Evolutionary conservation across 169 alveolate species (phyloP).

Genomic region (Plasmodium yoelii): DNA sequence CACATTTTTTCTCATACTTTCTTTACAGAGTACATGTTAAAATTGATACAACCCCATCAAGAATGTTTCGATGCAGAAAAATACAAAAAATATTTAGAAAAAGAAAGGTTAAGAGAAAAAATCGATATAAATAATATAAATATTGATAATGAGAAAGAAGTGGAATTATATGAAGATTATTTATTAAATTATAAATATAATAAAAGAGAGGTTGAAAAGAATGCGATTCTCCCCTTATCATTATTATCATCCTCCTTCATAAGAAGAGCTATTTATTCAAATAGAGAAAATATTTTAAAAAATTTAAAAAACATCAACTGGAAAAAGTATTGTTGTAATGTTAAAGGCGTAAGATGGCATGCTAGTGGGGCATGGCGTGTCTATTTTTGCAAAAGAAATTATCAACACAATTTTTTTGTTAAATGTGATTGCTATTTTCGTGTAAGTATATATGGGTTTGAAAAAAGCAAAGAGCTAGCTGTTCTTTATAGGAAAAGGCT

Average conservation of each 20-base stretch:
- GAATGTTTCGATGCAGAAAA: constrained; percentile 58
- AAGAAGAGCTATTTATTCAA: constrained; percentile 84
- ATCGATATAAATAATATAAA: constrained; percentile 61
- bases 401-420: constrained; percentile 90
- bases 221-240: constrained; percentile 85
- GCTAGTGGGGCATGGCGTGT: constrained; percentile 93
- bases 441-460: constrained; percentile 86
- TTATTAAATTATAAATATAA: constrained; percentile 73
- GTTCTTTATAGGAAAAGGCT: constrained; percentile 87
- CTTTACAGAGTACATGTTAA: constrained; percentile 57
- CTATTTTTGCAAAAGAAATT: constrained; percentile 86
- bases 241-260: constrained; percentile 86
- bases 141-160: constrained; percentile 68
- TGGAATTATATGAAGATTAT: constrained; percentile 69
- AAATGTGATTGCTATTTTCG: constrained; percentile 87
- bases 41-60: constrained; percentile 74
- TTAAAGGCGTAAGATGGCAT: constrained; percentile 92
- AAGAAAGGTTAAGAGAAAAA: constrained; percentile 60
- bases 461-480: constrained; percentile 87
- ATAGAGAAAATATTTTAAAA: constrained; percentile 84
- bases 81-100: constrained; percentile 48
- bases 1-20: not conserved
- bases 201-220: constrained; percentile 63
- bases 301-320: constrained; percentile 87
- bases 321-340: constrained; percentile 88